These are phyloP conservation scores for Diplogelasinospora grovesii DNA, from an alignment of 495 filamentous ascomycete species.

Conservation along the genomic window DNA sequence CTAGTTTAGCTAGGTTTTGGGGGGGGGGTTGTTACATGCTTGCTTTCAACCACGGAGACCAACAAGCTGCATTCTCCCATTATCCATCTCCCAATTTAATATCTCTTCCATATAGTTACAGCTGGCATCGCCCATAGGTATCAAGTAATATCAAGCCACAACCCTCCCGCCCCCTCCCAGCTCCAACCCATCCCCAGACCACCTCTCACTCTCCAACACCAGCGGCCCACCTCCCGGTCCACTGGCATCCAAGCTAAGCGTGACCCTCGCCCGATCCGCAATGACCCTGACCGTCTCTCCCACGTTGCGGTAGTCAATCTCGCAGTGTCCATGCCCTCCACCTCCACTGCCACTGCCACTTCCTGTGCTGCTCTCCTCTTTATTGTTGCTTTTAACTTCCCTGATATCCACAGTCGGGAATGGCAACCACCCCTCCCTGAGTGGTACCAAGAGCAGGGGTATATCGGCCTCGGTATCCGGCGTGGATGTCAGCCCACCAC, in stretches of 20 bases:
- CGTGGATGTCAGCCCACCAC: conserved; percentile 37
- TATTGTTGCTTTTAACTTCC: conserved; percentile 31
- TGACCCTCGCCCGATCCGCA: conserved; percentile 65
- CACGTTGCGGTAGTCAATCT: conserved; percentile 72
- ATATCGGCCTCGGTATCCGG: conserved; percentile 41
- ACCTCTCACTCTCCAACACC: conserved; percentile 51
- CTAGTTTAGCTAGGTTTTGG: background rate
- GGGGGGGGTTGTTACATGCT: background rate
- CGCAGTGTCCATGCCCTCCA: conserved; percentile 43
- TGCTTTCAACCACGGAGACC: too few relatives aligned
- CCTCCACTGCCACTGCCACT: conserved; percentile 1
- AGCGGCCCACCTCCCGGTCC: conserved; percentile 56
- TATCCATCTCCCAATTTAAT: background rate
- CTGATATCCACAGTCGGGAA: conserved; percentile 76
- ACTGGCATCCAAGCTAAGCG: conserved; percentile 64
- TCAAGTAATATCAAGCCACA: conserved; percentile 13
- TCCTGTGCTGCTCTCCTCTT: conserved; percentile 10
- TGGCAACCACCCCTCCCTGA: conserved; percentile 66
- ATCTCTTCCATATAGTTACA: too few relatives aligned
- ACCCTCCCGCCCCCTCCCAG: conserved; percentile 34
- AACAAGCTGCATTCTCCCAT: background rate
- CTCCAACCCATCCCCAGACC: too few relatives aligned
- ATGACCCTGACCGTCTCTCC: conserved; percentile 73
- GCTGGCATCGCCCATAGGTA: too few relatives aligned
- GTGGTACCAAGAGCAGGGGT: conserved; percentile 67